Base-by-base conservation (phyloP, 352 stramenopile genomes). In the Pilasporangium apinafurcum region DNA sequence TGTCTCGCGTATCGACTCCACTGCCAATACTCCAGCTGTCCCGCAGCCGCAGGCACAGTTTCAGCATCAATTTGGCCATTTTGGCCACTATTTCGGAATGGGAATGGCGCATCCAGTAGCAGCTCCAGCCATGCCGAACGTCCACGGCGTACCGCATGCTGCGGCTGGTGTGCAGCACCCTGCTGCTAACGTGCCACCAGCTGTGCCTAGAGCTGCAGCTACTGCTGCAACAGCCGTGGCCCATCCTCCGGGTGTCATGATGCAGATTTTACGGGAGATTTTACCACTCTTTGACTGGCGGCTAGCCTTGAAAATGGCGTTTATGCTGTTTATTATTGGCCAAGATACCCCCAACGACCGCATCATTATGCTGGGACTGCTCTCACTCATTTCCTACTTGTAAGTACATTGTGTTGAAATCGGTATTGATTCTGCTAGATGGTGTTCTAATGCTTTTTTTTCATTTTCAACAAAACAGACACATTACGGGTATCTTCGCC, bases 251-350 rank as follows among this genome's bases (percentile, higher is more conserved):
- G 51, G 49, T 2, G 44, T 66, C 2, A 40, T 83, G 6, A 59
- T 68, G 8, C 58, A 80, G 29, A 68, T 85, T 38, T 47, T 66
- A 3, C 74, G 65, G 14, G 74, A 89, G 38, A 62, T 87, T 8
- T 37, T 75, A 9, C 59, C 56, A 30, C 58, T 91, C n/a, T 50
- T 90, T 28, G 82, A 93, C 50, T 56, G 86, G 14, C 77, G 77
- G 5, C 57, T 93, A 32, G 76, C 77, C 17, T 55, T 93, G 37
- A 93, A 93, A 52, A 93, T 93, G 82, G 60, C 62, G 16, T 89
- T 93, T 48, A 93, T 93, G 82, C 64, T 93, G 25, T 90, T 91
- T 51, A 87, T 93, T 47, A 88, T 93, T 44, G 78, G 82, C 22
- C 78, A 93, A 44, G 82, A 93, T 46, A 86, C 77, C 8, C 82